Evolutionary conservation across 441 rosid species (phyloP), one percentile per base, ranked within the genome.

Genomic region (Syzygium malaccense): DNA sequence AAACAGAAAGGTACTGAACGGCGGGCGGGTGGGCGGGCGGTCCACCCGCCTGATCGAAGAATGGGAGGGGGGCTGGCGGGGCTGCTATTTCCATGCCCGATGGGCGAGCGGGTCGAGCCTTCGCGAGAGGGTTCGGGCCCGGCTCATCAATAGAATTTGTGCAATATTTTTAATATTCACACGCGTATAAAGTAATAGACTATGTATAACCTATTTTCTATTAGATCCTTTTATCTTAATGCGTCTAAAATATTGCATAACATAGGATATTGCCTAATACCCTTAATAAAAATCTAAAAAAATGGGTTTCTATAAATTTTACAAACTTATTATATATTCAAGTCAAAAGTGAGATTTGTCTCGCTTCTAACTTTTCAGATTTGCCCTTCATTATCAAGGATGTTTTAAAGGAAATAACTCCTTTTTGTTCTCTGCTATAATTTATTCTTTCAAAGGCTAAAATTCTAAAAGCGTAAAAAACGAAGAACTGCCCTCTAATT

Each of bases 21-120:
- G 54, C 14, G 5, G 6, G 4, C 0, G 8, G 32, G 32, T 8
- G 0, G 41, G 5, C 41, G 41, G 58, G 11, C 5, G 11, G 58
- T 55, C 62, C n/a, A 25, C 14, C n/a, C 62, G 14, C 14, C n/a
- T 9, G 62, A n/a, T 10, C 62, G 4, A 10, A 25, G 62, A 11
- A 10, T 8, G n/a, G n/a, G 26, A 4, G 58, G 11, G 11, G 11
- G 6, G n/a, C 48, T 1, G 33, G 11, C 3, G 1, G 20, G 20
- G 20, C 1, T 64, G 71, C 37, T 60, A 14, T 14, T 64, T n/a
- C 5, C 5, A 14, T 0, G 18, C 28, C 2, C 0, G 83, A 64
- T 8, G 7, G 51, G 17, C 5, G 1, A 75, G 17, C 2, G 13
- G 78, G 25, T 8, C 25, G 37, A 25, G 80, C 80, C 25, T 71